phyloP scores from a whole-genome alignment of 176 grass and related monocot genomes.

The Aechmea fasciata region DNA sequence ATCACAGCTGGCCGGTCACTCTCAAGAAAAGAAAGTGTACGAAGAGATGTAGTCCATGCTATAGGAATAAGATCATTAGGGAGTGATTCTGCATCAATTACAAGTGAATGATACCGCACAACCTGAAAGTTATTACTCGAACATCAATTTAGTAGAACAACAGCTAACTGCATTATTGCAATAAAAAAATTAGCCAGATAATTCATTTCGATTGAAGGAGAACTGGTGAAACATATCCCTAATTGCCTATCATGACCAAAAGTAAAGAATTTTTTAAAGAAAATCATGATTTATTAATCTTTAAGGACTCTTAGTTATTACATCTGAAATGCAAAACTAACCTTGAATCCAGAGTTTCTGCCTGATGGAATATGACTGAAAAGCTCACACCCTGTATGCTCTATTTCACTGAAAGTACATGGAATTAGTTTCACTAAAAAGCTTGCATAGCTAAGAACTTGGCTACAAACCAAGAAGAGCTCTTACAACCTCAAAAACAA shows the following conservation, averaged over 20 bases:
- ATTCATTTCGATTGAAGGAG: background rate
- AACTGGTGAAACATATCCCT: background rate
- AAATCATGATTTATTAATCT: background rate
- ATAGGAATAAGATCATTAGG: slow-evolving; percentile 63
- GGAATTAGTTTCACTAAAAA: background rate
- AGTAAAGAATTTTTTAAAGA: background rate
- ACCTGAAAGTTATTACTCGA: slow-evolving; percentile 34
- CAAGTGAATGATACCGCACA: slow-evolving; percentile 91
- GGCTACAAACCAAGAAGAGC: background rate
- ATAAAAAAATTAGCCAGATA: too few relatives aligned
- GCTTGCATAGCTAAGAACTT: background rate
- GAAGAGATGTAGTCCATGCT: slow-evolving; percentile 67
- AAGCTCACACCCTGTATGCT: slow-evolving; percentile 57
- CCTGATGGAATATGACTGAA: slow-evolving; percentile 77
- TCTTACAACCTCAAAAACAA: background rate
- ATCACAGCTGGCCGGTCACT: slow-evolving; percentile 24
- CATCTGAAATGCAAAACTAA: slow-evolving; percentile 18
- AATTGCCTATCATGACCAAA: background rate
- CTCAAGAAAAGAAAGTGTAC: slow-evolving; percentile 55
- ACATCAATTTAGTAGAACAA: background rate
- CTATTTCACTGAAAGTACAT: slow-evolving; percentile 64
- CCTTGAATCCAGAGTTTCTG: slow-evolving; percentile 85
- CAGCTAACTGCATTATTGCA: too few relatives aligned
- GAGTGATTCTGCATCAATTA: slow-evolving; percentile 56
- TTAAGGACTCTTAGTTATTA: background rate